phyloP scores from a whole-genome alignment of 2,329 filamentous ascomycete genomes.

The Colletotrichum tofieldiae region DNA sequence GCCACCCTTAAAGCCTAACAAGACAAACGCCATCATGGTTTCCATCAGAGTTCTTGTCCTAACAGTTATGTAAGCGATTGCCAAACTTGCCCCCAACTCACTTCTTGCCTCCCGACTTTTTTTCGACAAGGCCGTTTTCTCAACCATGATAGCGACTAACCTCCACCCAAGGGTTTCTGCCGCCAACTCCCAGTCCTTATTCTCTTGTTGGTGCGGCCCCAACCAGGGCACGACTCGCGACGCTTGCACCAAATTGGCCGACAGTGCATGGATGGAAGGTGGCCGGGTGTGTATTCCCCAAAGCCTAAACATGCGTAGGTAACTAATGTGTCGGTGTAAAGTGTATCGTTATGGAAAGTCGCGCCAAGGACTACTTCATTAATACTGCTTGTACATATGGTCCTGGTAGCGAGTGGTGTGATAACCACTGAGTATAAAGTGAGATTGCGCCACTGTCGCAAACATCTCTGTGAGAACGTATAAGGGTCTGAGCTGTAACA shows the following conservation, averaged over 20 bases:
- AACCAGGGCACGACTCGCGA: not conserved
- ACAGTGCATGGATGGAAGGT: conserved; percentile 12
- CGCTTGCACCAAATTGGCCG: not conserved
- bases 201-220: conserved; percentile 17
- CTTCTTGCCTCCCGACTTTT: too few species aligned
- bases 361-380: not conserved
- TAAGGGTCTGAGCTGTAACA: too few species aligned
- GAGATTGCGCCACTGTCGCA: too few species aligned
- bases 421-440: not conserved
- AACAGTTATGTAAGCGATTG: not conserved
- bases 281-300: not conserved
- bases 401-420: conserved; percentile 11
- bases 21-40: not conserved
- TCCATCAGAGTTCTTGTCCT: not conserved
- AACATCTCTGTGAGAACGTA: too few species aligned
- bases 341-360: conserved; percentile 2
- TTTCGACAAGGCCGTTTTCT: not conserved
- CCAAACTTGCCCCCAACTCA: too few species aligned
- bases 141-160: not conserved
- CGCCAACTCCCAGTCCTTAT: not conserved
- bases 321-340: not conserved
- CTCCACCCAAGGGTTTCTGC: conserved; percentile 2
- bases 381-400: conserved; percentile 4
- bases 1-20: too few species aligned
- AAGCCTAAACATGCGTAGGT: not conserved